These are phyloP conservation scores for Ogataea philodendri DNA, from an alignment of 805 yeast genomes.

Conservation along the genomic window DNA sequence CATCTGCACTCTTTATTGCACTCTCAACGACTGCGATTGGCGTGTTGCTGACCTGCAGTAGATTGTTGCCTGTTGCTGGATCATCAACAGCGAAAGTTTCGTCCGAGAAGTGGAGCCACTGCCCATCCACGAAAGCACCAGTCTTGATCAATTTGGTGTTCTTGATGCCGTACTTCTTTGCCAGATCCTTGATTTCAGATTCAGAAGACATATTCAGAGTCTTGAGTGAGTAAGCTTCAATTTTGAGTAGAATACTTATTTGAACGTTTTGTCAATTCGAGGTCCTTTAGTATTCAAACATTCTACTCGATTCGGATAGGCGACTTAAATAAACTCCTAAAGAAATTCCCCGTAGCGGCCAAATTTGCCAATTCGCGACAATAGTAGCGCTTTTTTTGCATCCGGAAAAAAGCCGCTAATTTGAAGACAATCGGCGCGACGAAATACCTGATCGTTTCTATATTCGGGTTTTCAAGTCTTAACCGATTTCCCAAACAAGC, in stretches of 20 bases:
- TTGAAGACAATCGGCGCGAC: constrained; percentile 11
- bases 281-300: no score
- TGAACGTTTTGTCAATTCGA: no score
- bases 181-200: constrained; percentile 28
- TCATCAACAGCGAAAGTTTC: constrained; percentile 63
- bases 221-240: no score
- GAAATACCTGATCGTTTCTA: no score
- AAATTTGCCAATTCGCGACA: no score
- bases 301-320: no score
- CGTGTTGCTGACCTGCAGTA: constrained; percentile 57
- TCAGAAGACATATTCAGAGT: constrained; percentile 31
- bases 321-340: no score
- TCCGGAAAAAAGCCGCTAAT: no score
- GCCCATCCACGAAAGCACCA: constrained; percentile 69
- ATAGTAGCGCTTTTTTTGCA: no score
- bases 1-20: constrained; percentile 56
- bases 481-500: constrained; percentile 17
- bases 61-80: constrained; percentile 62
- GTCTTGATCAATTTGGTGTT: constrained; percentile 54
- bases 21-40: constrained; percentile 44
- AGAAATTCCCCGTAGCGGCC: no score
- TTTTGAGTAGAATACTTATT: no score
- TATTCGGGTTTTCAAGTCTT: no score
- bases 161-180: constrained; percentile 35
- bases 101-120: constrained; percentile 53